Evolutionary conservation across 2,329 filamentous ascomycete genomes (phyloP).

Genomic region (Diaporthe destruens): DNA sequence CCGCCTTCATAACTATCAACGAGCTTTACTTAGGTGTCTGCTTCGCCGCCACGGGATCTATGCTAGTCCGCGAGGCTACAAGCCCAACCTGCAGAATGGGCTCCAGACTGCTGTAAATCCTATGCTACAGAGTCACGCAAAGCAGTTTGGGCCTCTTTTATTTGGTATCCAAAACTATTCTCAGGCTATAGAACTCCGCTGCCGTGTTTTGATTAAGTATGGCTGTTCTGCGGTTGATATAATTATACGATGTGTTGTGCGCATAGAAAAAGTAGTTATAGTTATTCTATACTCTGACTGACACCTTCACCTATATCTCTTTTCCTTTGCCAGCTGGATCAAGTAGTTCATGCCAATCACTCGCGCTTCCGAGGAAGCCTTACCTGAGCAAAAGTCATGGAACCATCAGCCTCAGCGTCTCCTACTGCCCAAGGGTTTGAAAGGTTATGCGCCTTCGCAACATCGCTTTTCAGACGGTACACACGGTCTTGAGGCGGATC

Average conservation of each 20-base stretch:
- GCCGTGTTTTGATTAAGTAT: too few species aligned
- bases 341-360: background rate
- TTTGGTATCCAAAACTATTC: too few species aligned
- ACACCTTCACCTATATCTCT: background rate
- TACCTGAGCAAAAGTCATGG: slow-evolving; percentile 2
- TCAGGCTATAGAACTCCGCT: too few species aligned
- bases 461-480: slow-evolving; percentile 15
- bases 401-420: slow-evolving; percentile 1
- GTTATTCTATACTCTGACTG: background rate
- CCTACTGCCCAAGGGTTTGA: slow-evolving; percentile 18
- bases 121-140: too few species aligned
- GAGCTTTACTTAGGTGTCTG: too few species aligned
- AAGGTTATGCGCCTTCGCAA: slow-evolving; percentile 13
- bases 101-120: too few species aligned
- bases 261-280: background rate
- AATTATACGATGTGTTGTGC: background rate
- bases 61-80: too few species aligned
- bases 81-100: too few species aligned
- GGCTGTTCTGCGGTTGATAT: too few species aligned
- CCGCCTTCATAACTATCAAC: too few species aligned
- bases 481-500: slow-evolving; percentile 12
- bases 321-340: background rate
- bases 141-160: too few species aligned
- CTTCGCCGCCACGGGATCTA: too few species aligned
- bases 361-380: slow-evolving; percentile 4